Evolutionary conservation across 768 basidiomycete genomes (phyloP).

Genomic region (Phanerochaete carnosa): DNA sequence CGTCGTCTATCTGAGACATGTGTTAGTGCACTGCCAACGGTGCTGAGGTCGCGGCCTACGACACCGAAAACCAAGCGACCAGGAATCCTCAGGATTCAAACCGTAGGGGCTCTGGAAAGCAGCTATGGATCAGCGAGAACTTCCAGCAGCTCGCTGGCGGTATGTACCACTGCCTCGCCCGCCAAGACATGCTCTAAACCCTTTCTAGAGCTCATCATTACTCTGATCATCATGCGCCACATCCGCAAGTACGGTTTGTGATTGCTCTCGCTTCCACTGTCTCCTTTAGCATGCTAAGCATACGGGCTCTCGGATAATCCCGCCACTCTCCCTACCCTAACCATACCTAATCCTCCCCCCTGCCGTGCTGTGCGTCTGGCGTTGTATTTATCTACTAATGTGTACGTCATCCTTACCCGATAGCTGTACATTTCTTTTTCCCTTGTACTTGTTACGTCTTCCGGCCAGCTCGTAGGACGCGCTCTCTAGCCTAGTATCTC

Average conservation of each 20-base stretch:
- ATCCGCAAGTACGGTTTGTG: conserved; percentile 46
- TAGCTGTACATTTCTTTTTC: background rate
- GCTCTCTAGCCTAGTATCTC: background rate
- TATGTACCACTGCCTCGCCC: conserved; percentile 24
- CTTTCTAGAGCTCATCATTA: conserved; percentile 52
- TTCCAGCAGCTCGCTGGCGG: conserved; percentile 56
- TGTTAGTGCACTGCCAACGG: conserved; percentile 42
- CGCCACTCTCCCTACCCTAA: background rate
- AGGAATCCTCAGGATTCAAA: background rate
- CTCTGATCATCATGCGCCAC: conserved; percentile 62
- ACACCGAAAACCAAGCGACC: conserved; percentile 18
- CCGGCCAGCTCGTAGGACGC: background rate
- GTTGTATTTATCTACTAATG: background rate
- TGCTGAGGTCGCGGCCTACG: conserved; percentile 56
- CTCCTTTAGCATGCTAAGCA: background rate
- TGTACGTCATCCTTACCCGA: conserved; percentile 7
- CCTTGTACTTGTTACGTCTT: background rate
- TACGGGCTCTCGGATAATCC: background rate
- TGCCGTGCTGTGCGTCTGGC: background rate
- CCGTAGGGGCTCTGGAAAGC: conserved; percentile 1
- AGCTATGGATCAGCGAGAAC: conserved; percentile 60
- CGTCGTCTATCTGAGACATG: background rate
- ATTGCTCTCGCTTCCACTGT: background rate
- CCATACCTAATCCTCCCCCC: background rate
- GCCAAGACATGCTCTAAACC: conserved; percentile 7